These are phyloP conservation scores for Aspergillus glaucus DNA, from an alignment of 2,329 filamentous ascomycete genomes.

Conservation along the genomic window DNA sequence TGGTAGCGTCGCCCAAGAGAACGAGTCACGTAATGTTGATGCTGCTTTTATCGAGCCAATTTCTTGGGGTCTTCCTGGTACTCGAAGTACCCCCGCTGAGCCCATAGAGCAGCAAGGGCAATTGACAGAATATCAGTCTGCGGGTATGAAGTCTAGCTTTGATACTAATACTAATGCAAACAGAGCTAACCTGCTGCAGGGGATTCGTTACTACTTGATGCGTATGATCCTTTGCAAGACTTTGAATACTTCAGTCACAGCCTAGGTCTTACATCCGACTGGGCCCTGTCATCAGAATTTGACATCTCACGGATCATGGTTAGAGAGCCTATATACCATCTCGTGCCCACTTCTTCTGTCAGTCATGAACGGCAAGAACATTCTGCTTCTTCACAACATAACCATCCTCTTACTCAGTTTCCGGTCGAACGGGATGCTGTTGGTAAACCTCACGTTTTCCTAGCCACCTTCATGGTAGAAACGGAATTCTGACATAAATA, in stretches of 20 bases:
- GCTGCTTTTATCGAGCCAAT: background rate
- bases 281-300: slow-evolving; percentile 6
- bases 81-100: background rate
- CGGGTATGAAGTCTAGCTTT: too few relatives aligned
- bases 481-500: background rate
- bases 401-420: slow-evolving; percentile 1
- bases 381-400: background rate
- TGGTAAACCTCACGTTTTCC: background rate
- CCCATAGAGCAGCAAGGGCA: background rate
- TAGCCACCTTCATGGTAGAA: slow-evolving; percentile 1
- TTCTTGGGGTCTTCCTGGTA: background rate
- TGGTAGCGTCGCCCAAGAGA: too few relatives aligned
- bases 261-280: slow-evolving; percentile 7
- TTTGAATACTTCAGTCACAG: slow-evolving; percentile 8
- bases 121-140: background rate
- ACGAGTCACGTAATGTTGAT: too few relatives aligned
- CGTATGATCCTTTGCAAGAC: slow-evolving; percentile 7
- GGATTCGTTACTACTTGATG: slow-evolving; percentile 2
- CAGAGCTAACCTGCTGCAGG: background rate
- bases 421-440: slow-evolving; percentile 1
- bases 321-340: slow-evolving; percentile 1
- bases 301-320: slow-evolving; percentile 2
- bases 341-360: background rate
- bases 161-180: too few relatives aligned
- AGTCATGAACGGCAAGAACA: background rate